These are phyloP conservation scores for Rhamnella rubrinervis DNA, from an alignment of 331 rosid genomes.

Conservation along the genomic window DNA sequence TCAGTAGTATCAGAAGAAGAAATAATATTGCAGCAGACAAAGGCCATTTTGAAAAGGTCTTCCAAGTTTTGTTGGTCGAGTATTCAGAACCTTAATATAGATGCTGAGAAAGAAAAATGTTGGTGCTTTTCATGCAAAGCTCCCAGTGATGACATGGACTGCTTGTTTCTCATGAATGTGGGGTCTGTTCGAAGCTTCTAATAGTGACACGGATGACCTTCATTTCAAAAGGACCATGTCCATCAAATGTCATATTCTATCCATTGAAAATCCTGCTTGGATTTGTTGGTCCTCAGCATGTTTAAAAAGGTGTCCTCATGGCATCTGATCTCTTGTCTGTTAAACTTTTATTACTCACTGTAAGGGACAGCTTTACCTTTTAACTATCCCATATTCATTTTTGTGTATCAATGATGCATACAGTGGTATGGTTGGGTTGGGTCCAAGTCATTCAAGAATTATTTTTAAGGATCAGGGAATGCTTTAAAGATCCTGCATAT, in stretches of 20 bases:
- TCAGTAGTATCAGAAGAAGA: constrained; percentile 62
- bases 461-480: too few relatives aligned
- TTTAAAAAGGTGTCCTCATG: constrained; percentile 49
- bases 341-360: constrained; percentile 68
- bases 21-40: constrained; percentile 64
- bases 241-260: constrained; percentile 50
- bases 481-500: too few relatives aligned
- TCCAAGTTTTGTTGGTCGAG: constrained; percentile 67
- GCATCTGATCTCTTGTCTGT: constrained; percentile 54
- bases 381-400: neutral
- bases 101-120: constrained; percentile 72
- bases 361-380: constrained; percentile 38
- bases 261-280: constrained; percentile 84
- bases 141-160: constrained; percentile 64
- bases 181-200: constrained; percentile 40
- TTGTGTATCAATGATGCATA: neutral
- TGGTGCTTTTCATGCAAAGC: constrained; percentile 87
- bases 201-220: constrained; percentile 42
- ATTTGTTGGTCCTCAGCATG: constrained; percentile 61
- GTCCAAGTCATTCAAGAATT: too few relatives aligned
- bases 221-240: constrained; percentile 37
- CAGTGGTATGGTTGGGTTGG: neutral
- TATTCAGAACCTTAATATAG: constrained; percentile 41
- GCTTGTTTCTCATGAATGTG: constrained; percentile 62
- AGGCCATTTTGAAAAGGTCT: constrained; percentile 65